Base-by-base conservation (phyloP, 2,329 filamentous ascomycete species). In the Xylaria sp. region DNA sequence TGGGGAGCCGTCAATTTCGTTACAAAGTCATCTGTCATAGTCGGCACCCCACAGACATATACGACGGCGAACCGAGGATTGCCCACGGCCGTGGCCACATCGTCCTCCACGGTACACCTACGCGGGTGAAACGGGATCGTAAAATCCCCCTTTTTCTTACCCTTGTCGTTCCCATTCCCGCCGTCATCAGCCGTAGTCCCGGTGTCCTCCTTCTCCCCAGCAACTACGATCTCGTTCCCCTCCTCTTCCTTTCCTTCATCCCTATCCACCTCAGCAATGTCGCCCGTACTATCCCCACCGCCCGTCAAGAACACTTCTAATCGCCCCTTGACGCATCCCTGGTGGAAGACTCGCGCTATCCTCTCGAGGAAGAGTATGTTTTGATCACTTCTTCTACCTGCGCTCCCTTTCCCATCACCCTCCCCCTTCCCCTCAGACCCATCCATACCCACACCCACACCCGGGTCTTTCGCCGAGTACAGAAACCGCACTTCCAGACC, bases 21-120 rank as follows among this genome's bases (percentile, higher is more conserved):
- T 0, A 89, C 85, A 67, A 90, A 82, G 52, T 84, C 80, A 72
- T 92, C 90, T 1, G 88, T 91, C 89, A 92, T 92, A 2, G 70
- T 69, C 11, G 87, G 87, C 14, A 89, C 83, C 1, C 89, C 89
- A 70, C 90, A 92, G 0, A 92, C 76, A 73, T 91, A 92, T 12
- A 87, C 85, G 3, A 88, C 78, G 0, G 82, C 81, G 1, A 76
- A 74, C 0, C 72, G 67, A 1, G 75, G 72, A 7, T 73, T 70
- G 1, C 76, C 75, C 0, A 84, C 60, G 0, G 78, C 80, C 0
- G 72, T 71, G 6, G 71, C 69, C 3, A 87, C 65, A 66, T 87
- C 83, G 0, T 70, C 66, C 1, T 71, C 66, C 1, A 76, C 51
- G 0, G 70, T 73, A 42, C 87, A 79, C 28, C 85, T 79, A 17